phyloP scores from a whole-genome alignment of 805 yeast genomes.

The Saccharomycopsis sp. region DNA sequence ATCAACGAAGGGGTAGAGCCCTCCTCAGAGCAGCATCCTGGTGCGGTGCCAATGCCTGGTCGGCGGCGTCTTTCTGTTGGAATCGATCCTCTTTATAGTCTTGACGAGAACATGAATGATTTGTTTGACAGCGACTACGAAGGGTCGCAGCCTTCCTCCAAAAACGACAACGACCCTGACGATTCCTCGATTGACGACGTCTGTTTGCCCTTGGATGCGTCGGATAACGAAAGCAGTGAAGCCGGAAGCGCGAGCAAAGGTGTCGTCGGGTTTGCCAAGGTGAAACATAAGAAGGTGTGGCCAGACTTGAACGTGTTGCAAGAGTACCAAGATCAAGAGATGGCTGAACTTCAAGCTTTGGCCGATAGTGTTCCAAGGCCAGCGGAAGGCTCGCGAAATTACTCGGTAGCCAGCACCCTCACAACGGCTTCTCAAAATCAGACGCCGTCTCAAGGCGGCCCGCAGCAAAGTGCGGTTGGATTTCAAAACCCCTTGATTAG shows the following conservation, averaged over 20 bases:
- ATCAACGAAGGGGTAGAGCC: too few species aligned
- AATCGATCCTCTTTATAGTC: too few species aligned
- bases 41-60: too few species aligned
- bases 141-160: constrained; percentile 14
- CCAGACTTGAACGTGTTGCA: constrained; percentile 73
- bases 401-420: background rate
- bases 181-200: constrained; percentile 83
- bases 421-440: too few species aligned
- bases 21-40: too few species aligned
- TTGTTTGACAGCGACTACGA: constrained; percentile 19
- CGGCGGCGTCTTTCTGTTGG: too few species aligned
- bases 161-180: constrained; percentile 25
- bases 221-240: constrained; percentile 24
- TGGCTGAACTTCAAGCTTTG: constrained; percentile 32
- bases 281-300: constrained; percentile 56
- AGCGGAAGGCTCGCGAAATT: constrained; percentile 1
- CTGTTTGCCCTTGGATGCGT: constrained; percentile 71
- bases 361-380: constrained; percentile 7
- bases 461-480: constrained; percentile 10
- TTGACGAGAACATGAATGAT: constrained; percentile 15
- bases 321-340: constrained; percentile 70
- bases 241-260: constrained; percentile 19
- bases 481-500: constrained; percentile 17
- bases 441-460: too few species aligned
- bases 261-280: too few species aligned